Evolutionary conservation across 176 grass and related monocot genomes (phyloP), one percentile per base, ranked within the genome.

Genomic region (Oryza officinalis): DNA sequence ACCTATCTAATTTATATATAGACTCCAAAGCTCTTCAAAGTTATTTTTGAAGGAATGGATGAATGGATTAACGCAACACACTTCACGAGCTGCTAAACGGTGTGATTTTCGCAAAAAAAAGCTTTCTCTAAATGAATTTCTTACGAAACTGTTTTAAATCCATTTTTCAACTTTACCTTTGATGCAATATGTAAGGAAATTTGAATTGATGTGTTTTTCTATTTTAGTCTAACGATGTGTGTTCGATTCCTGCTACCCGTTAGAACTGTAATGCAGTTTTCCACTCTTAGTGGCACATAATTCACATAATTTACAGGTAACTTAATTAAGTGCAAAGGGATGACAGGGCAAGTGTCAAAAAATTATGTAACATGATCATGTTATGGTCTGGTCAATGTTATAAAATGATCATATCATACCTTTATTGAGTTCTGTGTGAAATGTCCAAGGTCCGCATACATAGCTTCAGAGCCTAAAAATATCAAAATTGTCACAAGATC

Each of bases 361-460:
- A 67, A 71, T 12, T 12, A 44, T 10, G 20, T 26, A 33, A 30
- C 11, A 11, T 4, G 8, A 54, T 26, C 69, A 15, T n/a, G 17
- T 8, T 65, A 43, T 74, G 46, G 12, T 31, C 65, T 65, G 43
- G 50, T 84, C 8, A 26, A 18, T 28, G 17, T 20, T 60, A 46
- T 28, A 65, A 71, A 18, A 38, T 22, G 25, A 23, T 54, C 83
- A 85, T 84, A 15, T 49, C 57, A 1, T 91, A 98, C 96, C 87
- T 90, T 88, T 83, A 98, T 90, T 61, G 96, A 95, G 64, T 85
- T 71, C 77, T 98, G 96, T n/a, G 96, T 89, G 60, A 98, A 98
- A 85, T 98, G 96, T 27, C 96, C 96, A 72, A 98, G 91, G 80
- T 98, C 96, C 2, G 96, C 93, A 83, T 87, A 98, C 93, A 98